Evolutionary conservation across 2,329 filamentous ascomycete genomes (phyloP).

Genomic region (Aureobasidium melanogenum): DNA sequence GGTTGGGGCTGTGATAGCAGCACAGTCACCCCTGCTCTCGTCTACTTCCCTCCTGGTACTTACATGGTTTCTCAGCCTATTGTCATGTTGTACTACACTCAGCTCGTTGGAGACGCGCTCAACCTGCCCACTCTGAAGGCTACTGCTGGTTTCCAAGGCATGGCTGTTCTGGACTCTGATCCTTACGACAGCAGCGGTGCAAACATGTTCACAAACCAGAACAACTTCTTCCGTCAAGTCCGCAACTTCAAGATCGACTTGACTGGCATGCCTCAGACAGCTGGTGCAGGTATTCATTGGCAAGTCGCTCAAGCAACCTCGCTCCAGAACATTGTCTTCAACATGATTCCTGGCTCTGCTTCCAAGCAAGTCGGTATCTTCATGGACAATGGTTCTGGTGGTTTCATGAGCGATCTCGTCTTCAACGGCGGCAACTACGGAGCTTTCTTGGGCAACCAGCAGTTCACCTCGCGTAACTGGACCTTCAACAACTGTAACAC

Average conservation of each 20-base stretch:
- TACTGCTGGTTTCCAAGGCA: constrained; percentile 58
- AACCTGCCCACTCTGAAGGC: constrained; percentile 52
- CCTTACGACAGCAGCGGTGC: constrained; percentile 58
- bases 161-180: constrained; percentile 82
- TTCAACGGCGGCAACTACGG: constrained; percentile 55
- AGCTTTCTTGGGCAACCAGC: constrained; percentile 55
- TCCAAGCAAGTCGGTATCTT: constrained; percentile 51
- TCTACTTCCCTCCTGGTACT: constrained; percentile 86
- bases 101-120: constrained; percentile 74
- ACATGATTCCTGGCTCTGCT: constrained; percentile 40
- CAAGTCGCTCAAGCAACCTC: constrained; percentile 48
- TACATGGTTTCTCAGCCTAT: constrained; percentile 76
- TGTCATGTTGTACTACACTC: constrained; percentile 84
- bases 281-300: constrained; percentile 41
- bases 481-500: constrained; percentile 42
- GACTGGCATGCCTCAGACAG: constrained; percentile 27
- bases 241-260: constrained; percentile 47
- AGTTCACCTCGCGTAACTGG: constrained; percentile 47
- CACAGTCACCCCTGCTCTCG: constrained; percentile 73
- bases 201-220: constrained; percentile 35
- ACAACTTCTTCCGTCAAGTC: constrained; percentile 48
- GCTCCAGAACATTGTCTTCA: constrained; percentile 54
- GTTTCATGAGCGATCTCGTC: constrained; percentile 50
- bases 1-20: constrained; percentile 72
- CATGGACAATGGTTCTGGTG: constrained; percentile 52